Percentiles rank a stretch among this genome's conserved stretches.
phyloP scores from a whole-genome alignment of 306 rosid genomes.

The Vigna trinervia region DNA sequence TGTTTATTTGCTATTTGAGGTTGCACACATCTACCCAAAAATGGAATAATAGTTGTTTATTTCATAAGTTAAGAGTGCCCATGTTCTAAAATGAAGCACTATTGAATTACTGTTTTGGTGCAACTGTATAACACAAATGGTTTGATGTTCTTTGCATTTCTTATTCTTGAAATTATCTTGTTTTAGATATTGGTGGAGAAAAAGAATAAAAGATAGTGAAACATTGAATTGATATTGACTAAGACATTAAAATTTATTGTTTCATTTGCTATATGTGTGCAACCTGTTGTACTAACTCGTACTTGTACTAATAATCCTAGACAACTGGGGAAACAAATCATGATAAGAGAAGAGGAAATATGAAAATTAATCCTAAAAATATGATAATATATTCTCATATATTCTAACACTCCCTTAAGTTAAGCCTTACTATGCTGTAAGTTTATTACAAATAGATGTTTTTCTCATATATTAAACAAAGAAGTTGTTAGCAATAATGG shows the following conservation, averaged over 20 bases:
- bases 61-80: background rate
- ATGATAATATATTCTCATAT: no score
- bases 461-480: no score
- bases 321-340: background rate
- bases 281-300: background rate
- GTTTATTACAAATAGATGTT: no score
- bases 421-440: background rate
- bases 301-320: background rate
- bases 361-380: background rate
- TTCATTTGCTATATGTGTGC: background rate
- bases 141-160: no score
- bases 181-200: background rate
- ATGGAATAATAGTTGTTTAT: background rate
- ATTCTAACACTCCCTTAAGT: background rate
- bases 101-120: no score
- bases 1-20: background rate
- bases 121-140: no score
- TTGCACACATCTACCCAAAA: background rate
- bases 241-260: background rate
- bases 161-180: background rate
- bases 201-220: background rate
- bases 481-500: no score
- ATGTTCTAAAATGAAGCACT: background rate
- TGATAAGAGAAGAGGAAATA: background rate
- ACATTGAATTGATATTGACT: background rate